These are phyloP conservation scores for Ordospora pajunii DNA, from an alignment of 371 early-diverging fungal genomes.

Conservation along the genomic window DNA sequence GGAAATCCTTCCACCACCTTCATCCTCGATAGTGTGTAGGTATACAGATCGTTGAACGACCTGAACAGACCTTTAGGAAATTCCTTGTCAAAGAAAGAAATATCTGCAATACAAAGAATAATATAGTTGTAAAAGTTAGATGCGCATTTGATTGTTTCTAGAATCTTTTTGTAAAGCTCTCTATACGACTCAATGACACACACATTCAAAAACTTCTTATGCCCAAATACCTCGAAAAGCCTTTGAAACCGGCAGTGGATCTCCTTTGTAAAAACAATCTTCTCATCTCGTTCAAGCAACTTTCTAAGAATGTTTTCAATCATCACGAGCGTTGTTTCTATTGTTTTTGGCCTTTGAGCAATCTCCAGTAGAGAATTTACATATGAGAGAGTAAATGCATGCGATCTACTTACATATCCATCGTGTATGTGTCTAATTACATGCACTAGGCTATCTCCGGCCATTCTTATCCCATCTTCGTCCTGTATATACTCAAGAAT, in stretches of 20 bases:
- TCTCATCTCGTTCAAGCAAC: neutral
- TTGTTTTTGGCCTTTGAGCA: neutral
- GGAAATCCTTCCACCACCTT: neutral
- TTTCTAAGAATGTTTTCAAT: conserved; percentile 4
- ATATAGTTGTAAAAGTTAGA: conserved; percentile 24
- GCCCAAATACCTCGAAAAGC: neutral
- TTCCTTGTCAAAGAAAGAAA: conserved; percentile 22
- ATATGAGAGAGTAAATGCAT: conserved; percentile 7
- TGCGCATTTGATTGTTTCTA: neutral
- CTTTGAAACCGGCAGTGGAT: neutral
- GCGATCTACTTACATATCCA: neutral
- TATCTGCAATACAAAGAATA: conserved; percentile 11
- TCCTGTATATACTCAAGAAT: conserved; percentile 51
- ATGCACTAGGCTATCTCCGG: conserved; percentile 27
- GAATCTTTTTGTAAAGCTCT: neutral
- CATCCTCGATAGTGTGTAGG: neutral
- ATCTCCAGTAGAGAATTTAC: neutral
- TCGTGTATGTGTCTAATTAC: conserved; percentile 36
- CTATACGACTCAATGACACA: neutral
- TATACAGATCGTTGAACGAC: conserved; percentile 2
- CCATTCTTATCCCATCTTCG: conserved; percentile 49
- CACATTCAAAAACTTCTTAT: neutral
- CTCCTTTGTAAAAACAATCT: neutral
- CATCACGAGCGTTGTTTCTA: conserved; percentile 1
- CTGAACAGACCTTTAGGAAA: neutral